Evolutionary conservation across 495 filamentous ascomycete genomes (phyloP), one percentile per base, ranked within the genome.

Genomic region (Aspergillus sclerotiicarbonarius): DNA sequence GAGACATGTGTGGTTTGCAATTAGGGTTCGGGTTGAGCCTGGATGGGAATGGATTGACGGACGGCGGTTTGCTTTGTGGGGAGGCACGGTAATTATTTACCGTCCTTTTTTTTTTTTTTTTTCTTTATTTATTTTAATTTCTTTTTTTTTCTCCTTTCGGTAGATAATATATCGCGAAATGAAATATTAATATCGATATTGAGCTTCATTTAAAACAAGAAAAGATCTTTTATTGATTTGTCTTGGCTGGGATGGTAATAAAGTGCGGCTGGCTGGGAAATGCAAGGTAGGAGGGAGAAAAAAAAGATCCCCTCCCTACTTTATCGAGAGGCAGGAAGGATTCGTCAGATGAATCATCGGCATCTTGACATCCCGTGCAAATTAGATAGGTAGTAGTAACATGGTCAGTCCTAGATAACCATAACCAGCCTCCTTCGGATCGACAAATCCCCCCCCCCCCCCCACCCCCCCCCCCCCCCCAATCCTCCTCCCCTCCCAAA

Each of bases 1-100:
- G 55, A 58, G 55, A 58, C 55, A 51, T 44, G 21, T 43, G 20
- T 13, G 30, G 55, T 58, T 52, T 58, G 33, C 47, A 48, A 44
- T 58, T 46, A 58, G 55, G 55, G 55, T 57, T 58, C 19, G 54
- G 47, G 16, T 25, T 16, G 47, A 9, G 4, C 47, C 47, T 50
- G 29, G 25, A 33, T 31, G 25, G 47, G 47, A 31, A 50, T 50
- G 29, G 47, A 50, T 50, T 50, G 47, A 32, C 47, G 37, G 15
- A 6, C 12, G 37, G 5, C 37, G 37, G 37, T n/a, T 41, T 1
- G 13, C 13, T 41, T 41, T 16, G 20, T 50, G 46, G 46, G 46
- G 13, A 13, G 33, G 33, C 9, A 13, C 33, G 3, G 9, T 41
- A 13, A 41, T 41, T 41, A n/a, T 41, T 41, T 1, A 1, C 13